Percentiles rank a stretch among this genome's conserved stretches.
Conservation (phyloP, 2,329 filamentous ascomycete genomes). For the Knufia fluminis region DNA sequence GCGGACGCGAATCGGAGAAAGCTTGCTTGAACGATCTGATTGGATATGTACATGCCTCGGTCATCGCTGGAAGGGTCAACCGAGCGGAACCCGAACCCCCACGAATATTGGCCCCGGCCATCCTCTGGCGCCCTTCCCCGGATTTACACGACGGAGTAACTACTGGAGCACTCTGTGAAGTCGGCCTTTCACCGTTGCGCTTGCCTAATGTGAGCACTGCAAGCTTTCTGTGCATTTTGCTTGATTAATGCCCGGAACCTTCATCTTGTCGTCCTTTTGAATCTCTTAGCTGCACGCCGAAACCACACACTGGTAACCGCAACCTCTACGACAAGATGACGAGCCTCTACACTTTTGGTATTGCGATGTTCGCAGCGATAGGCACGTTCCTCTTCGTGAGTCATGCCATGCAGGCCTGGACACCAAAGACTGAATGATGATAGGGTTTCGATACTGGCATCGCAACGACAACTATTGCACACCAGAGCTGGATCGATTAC, state of each 20-base stretch:
- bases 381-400: conserved; percentile 51
- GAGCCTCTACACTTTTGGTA: conserved; percentile 40
- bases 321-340: conserved; percentile 27
- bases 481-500: conserved; percentile 51
- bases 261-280: neutral
- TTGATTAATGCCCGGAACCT: neutral
- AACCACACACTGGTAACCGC: conserved; percentile 8
- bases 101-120: too few relatives aligned
- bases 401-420: neutral
- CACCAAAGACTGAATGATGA: neutral
- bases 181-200: neutral
- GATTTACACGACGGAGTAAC: too few relatives aligned
- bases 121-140: neutral
- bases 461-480: conserved; percentile 52
- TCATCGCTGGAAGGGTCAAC: neutral
- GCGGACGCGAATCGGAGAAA: too few relatives aligned
- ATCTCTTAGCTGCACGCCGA: neutral
- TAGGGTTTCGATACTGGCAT: conserved; percentile 54
- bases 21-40: too few relatives aligned
- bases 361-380: conserved; percentile 49
- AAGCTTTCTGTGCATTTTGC: neutral
- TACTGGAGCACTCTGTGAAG: too few relatives aligned
- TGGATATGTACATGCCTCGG: too few relatives aligned
- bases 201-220: neutral
- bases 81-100: neutral